Conservation (phyloP, 73 alveolate genomes). For the Paramecium sexaurelia region DNA sequence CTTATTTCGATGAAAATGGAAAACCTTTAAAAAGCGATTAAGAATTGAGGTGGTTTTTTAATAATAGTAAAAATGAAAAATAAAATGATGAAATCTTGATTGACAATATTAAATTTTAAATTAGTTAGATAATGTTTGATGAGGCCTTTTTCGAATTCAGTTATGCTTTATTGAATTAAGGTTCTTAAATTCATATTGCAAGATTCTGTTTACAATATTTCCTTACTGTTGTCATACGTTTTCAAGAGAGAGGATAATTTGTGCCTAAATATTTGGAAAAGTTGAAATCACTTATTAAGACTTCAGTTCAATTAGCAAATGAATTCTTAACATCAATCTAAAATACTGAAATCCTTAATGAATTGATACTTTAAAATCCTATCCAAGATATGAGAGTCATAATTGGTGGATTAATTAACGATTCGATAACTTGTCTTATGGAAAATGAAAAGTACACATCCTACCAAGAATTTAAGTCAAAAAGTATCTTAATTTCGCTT, state of each 20-base stretch:
- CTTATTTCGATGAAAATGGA: constrained; percentile 66
- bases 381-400: constrained; percentile 8
- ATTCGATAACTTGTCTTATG: neutral
- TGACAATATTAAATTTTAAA: constrained; percentile 54
- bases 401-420: neutral
- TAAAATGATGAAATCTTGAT: constrained; percentile 47
- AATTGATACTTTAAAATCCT: constrained; percentile 28
- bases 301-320: neutral
- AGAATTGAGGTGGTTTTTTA: constrained; percentile 50
- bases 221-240: neutral
- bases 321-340: neutral
- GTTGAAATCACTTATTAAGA: neutral
- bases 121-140: constrained; percentile 53
- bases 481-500: constrained; percentile 9
- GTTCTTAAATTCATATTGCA: neutral
- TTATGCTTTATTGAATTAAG: constrained; percentile 1
- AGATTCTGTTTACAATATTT: constrained; percentile 34
- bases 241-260: constrained; percentile 4
- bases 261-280: constrained; percentile 18
- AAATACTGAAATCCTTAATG: constrained; percentile 11
- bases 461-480: neutral
- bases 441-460: neutral
- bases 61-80: neutral
- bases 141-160: constrained; percentile 55
- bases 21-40: constrained; percentile 46